These are phyloP conservation scores for Ascochyta koolunga DNA, from an alignment of 2,329 filamentous ascomycete genomes.

Conservation along the genomic window DNA sequence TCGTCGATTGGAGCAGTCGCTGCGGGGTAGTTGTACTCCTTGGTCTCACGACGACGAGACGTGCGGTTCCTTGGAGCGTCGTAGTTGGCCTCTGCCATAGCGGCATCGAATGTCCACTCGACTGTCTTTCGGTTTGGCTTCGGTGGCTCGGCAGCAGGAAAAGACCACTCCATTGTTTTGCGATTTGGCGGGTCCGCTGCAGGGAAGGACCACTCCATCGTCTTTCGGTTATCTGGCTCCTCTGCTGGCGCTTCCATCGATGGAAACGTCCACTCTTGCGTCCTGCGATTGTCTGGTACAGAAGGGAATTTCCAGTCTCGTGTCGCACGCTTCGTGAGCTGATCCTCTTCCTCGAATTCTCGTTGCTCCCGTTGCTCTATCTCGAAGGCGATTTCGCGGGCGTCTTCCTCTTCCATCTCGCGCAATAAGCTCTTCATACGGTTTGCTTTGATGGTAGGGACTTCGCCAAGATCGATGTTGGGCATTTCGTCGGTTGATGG, in stretches of 20 bases:
- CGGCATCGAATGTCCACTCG: slow-evolving; percentile 57
- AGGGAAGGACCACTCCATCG: slow-evolving; percentile 62
- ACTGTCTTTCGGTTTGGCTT: slow-evolving; percentile 52
- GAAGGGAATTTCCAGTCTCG: slow-evolving; percentile 61
- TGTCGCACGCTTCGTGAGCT: slow-evolving; percentile 45
- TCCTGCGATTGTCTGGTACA: slow-evolving; percentile 46
- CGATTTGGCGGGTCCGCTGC: slow-evolving; percentile 44
- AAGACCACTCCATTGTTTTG: slow-evolving; percentile 55
- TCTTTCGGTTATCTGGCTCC: slow-evolving; percentile 48
- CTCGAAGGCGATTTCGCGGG: slow-evolving; percentile 42
- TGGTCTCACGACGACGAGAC: slow-evolving; percentile 42
- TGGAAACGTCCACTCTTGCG: slow-evolving; percentile 63
- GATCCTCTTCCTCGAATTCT: slow-evolving; percentile 26
- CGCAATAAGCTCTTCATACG: slow-evolving; percentile 56
- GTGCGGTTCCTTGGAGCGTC: slow-evolving; percentile 38
- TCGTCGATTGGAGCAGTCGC: slow-evolving; percentile 23
- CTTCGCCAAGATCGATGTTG: slow-evolving; percentile 55
- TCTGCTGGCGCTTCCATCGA: slow-evolving; percentile 44
- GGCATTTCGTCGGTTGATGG: slow-evolving; percentile 41
- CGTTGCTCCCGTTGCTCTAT: slow-evolving; percentile 62
- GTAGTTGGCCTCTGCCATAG: slow-evolving; percentile 49
- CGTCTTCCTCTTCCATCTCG: slow-evolving; percentile 51
- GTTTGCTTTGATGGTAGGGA: slow-evolving; percentile 63
- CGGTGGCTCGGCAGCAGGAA: slow-evolving; percentile 45
- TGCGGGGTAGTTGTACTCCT: slow-evolving; percentile 38